phyloP scores from a whole-genome alignment of 1,284 basidiomycete genomes.

The Termitomyces sp. region DNA sequence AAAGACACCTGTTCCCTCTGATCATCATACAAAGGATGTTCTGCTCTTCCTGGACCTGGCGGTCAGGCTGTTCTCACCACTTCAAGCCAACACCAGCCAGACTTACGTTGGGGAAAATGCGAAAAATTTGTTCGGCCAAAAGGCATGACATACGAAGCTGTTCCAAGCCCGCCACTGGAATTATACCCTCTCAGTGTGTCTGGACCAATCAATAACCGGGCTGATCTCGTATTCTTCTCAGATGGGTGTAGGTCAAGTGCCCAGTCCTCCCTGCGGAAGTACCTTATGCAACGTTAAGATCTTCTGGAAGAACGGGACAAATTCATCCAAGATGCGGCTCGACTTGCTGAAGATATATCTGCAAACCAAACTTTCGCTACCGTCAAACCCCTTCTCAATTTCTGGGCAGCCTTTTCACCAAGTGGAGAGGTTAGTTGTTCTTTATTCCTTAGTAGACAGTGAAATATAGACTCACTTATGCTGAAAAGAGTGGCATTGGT shows the following conservation, averaged over 20 bases:
- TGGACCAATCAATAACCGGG: conserved; percentile 58
- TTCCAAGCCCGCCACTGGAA: conserved; percentile 41
- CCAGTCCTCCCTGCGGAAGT: not conserved
- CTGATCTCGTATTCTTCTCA: conserved; percentile 76
- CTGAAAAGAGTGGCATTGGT: conserved; percentile 68
- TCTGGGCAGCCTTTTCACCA: conserved; percentile 78
- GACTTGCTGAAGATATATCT: conserved; percentile 67
- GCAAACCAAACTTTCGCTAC: conserved; percentile 73
- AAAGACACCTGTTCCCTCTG: not conserved
- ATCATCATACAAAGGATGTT: not conserved
- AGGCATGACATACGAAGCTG: not conserved
- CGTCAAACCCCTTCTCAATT: conserved; percentile 73
- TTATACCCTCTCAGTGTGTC: conserved; percentile 57
- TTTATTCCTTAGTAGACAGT: not conserved
- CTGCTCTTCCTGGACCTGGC: not conserved
- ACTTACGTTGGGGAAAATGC: not conserved
- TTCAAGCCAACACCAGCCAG: not conserved
- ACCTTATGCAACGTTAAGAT: conserved; percentile 39
- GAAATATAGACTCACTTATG: not conserved
- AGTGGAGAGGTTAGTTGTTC: conserved; percentile 51
- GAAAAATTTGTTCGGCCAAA: not conserved
- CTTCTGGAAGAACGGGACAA: conserved; percentile 52
- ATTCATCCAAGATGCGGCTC: conserved; percentile 64
- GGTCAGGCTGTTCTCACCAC: not conserved
- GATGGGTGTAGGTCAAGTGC: conserved; percentile 69